phyloP scores from a whole-genome alignment of 768 basidiomycete species.

The Lentinula aciculospora region DNA sequence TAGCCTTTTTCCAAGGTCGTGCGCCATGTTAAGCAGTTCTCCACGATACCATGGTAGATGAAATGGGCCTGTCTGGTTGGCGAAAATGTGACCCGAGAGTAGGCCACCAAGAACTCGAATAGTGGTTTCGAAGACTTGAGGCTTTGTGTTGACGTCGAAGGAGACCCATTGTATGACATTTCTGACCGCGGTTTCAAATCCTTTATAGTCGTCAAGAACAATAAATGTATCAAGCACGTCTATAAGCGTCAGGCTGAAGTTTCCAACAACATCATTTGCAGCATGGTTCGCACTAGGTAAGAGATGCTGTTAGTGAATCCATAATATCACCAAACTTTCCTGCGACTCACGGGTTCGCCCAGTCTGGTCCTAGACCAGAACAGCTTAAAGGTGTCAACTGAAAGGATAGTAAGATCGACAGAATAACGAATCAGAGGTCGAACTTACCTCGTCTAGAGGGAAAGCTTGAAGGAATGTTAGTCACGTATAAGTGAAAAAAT shows the following conservation, averaged over 20 bases:
- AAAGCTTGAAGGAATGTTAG: slow-evolving; percentile 46
- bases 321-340: slow-evolving; percentile 5
- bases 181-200: slow-evolving; percentile 81
- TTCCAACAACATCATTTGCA: slow-evolving; percentile 90
- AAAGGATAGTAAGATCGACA: neutral
- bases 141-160: slow-evolving; percentile 91
- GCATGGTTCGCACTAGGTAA: slow-evolving; percentile 58
- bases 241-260: slow-evolving; percentile 81
- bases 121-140: slow-evolving; percentile 98
- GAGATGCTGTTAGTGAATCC: slow-evolving; percentile 8
- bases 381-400: slow-evolving; percentile 90
- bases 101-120: slow-evolving; percentile 92
- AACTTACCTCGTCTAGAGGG: slow-evolving; percentile 72
- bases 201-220: slow-evolving; percentile 72
- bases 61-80: slow-evolving; percentile 61
- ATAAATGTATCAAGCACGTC: slow-evolving; percentile 86
- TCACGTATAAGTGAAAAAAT: slow-evolving; percentile 10
- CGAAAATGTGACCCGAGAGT: slow-evolving; percentile 78
- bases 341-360: slow-evolving; percentile 77
- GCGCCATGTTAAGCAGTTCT: slow-evolving; percentile 74
- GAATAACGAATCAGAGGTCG: neutral
- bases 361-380: slow-evolving; percentile 81
- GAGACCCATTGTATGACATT: slow-evolving; percentile 79
- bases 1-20: slow-evolving; percentile 81
- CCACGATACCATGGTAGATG: slow-evolving; percentile 80